Percentiles rank a stretch among this genome's conserved stretches.
Conservation (phyloP, 1,284 basidiomycete species). For the Schizopora paradoxa region DNA sequence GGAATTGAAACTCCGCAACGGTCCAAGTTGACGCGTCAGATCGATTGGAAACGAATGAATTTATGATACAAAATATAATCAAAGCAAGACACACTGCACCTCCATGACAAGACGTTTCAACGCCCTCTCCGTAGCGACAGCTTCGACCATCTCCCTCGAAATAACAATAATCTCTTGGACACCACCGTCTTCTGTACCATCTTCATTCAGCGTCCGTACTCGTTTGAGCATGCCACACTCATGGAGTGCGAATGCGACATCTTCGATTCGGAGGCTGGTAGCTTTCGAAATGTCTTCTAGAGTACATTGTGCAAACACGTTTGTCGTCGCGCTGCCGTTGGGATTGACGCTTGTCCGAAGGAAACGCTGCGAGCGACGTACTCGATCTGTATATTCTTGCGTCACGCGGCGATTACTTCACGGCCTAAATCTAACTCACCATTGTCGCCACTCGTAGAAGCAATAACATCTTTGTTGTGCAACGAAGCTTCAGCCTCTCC, state of each 20-base stretch:
- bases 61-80: not conserved
- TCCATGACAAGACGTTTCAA: conserved; percentile 45
- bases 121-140: conserved; percentile 52
- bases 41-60: not conserved
- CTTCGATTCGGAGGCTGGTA: conserved; percentile 80
- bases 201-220: conserved; percentile 21
- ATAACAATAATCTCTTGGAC: conserved; percentile 48
- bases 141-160: conserved; percentile 69
- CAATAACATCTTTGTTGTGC: conserved; percentile 11
- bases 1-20: not conserved
- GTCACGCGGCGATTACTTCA: too few relatives aligned
- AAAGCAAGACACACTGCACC: conserved; percentile 4
- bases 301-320: conserved; percentile 61
- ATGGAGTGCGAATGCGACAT: conserved; percentile 82
- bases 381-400: not conserved
- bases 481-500: conserved; percentile 6
- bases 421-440: conserved; percentile 1
- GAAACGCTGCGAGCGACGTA: conserved; percentile 35
- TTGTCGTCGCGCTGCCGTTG: conserved; percentile 63
- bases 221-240: conserved; percentile 76
- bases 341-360: conserved; percentile 51
- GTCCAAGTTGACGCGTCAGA: not conserved
- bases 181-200: conserved; percentile 29
- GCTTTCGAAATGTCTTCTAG: conserved; percentile 71
- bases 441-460: conserved; percentile 14